A percentile compares a stretch with the other conserved stretches of the same genome.
phyloP scores from a whole-genome alignment of 257 asterid species.

The Gentiana straminea region DNA sequence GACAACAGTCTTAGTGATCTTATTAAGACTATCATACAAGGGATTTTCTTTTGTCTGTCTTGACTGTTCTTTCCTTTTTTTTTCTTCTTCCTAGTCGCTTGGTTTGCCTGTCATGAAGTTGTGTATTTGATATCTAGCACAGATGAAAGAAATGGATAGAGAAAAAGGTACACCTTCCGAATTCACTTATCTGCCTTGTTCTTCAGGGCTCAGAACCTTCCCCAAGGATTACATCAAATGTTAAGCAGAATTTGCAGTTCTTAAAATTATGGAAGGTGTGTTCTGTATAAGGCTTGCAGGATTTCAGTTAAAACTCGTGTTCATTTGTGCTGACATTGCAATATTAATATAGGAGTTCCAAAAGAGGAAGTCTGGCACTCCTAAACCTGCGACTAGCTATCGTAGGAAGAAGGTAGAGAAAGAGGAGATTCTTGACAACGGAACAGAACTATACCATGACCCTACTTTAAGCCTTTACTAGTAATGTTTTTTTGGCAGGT shows the following conservation, averaged over 20 bases:
- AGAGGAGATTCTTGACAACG: slow-evolving; percentile 75
- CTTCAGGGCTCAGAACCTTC: slow-evolving; percentile 63
- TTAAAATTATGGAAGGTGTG: slow-evolving; percentile 68
- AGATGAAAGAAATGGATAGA: neutral
- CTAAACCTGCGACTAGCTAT: slow-evolving; percentile 84
- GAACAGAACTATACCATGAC: slow-evolving; percentile 63
- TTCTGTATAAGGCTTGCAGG: slow-evolving; percentile 3
- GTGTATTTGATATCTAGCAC: neutral
- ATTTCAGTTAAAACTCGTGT: too few species aligned
- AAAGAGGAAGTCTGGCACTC: slow-evolving; percentile 45
- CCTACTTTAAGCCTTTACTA: slow-evolving; percentile 73
- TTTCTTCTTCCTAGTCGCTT: neutral
- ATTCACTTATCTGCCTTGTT: slow-evolving; percentile 5
- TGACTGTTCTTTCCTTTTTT: neutral
- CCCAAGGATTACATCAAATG: slow-evolving; percentile 84
- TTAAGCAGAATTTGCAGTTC: slow-evolving; percentile 88
- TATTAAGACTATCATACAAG: neutral
- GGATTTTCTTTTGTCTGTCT: neutral
- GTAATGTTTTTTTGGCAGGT: slow-evolving; percentile 33
- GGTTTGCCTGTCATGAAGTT: neutral
- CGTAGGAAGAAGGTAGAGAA: slow-evolving; percentile 79
- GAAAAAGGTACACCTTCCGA: neutral
- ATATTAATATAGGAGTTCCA: slow-evolving; percentile 50
- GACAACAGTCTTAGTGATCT: neutral
- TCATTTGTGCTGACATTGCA: slow-evolving; percentile 13